A percentile compares a stretch with the other conserved stretches of the same genome.
phyloP scores from a whole-genome alignment of 2,329 filamentous ascomycete species.

The Alternaria sp. region DNA sequence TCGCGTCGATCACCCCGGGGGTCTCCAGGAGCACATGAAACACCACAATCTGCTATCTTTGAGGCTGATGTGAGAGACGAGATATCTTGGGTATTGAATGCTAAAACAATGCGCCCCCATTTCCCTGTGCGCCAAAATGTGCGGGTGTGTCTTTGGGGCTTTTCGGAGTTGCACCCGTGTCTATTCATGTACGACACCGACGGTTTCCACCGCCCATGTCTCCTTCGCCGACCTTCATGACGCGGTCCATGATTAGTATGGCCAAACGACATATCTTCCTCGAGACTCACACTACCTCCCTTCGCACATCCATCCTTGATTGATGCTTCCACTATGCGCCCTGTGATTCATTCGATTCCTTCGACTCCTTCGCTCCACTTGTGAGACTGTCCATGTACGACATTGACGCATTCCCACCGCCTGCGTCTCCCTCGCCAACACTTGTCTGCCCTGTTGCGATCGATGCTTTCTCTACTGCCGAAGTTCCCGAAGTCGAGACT shows the following conservation, averaged over 20 bases:
- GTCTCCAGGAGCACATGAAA: background rate
- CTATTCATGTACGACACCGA: conserved; percentile 7
- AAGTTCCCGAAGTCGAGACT: conserved; percentile 15
- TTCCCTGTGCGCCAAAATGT: background rate
- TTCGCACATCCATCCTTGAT: background rate
- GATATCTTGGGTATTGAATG: conserved; percentile 6
- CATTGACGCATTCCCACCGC: conserved; percentile 6
- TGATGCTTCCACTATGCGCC: background rate
- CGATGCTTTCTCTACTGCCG: conserved; percentile 7
- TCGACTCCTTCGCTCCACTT: background rate
- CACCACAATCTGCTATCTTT: background rate
- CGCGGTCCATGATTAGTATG: background rate
- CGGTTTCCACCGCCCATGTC: conserved; percentile 2
- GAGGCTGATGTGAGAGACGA: background rate
- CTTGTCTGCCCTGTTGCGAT: conserved; percentile 2
- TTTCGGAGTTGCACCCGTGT: background rate
- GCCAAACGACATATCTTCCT: background rate
- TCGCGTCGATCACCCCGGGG: conserved; percentile 25
- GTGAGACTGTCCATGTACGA: conserved; percentile 12
- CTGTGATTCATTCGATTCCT: background rate
- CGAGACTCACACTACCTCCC: background rate
- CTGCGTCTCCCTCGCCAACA: background rate
- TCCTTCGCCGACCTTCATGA: background rate
- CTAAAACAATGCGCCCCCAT: conserved; percentile 6
- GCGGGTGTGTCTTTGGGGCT: background rate